Evolutionary conservation across 352 stramenopile genomes (phyloP).

Genomic region (Saprolegnia parasitica): DNA sequence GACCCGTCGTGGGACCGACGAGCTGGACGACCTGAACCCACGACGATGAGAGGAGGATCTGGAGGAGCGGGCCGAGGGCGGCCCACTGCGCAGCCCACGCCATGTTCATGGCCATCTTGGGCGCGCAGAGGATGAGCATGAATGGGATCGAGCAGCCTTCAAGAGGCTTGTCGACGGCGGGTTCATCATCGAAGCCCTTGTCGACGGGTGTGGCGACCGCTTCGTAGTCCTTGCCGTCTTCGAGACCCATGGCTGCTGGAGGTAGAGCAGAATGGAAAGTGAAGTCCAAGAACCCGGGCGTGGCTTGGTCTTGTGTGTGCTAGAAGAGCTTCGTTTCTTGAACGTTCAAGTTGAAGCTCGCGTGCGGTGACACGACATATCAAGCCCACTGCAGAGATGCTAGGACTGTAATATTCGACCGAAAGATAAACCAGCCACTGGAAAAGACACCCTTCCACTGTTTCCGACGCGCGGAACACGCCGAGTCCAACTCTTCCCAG

Average conservation of each 20-base stretch:
- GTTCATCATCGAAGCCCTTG: not conserved
- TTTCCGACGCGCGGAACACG: too few relatives aligned
- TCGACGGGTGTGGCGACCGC: conserved; percentile 1
- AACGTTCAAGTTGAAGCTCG: too few relatives aligned
- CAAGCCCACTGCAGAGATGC: too few relatives aligned
- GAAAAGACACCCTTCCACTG: too few relatives aligned
- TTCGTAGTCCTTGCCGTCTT: not conserved
- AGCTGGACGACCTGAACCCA: conserved; percentile 52
- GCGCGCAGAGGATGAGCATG: conserved; percentile 47
- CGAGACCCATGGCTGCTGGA: not conserved
- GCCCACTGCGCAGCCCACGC: conserved; percentile 55
- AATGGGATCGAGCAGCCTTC: conserved; percentile 33
- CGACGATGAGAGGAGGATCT: conserved; percentile 42
- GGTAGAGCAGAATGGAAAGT: not conserved
- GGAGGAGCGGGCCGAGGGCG: conserved; percentile 48
- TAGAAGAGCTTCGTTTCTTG: too few relatives aligned
- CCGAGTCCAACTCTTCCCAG: too few relatives aligned
- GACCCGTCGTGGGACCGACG: conserved; percentile 41
- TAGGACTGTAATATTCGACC: too few relatives aligned
- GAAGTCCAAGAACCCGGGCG: too few relatives aligned
- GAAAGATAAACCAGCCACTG: too few relatives aligned
- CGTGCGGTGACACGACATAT: too few relatives aligned
- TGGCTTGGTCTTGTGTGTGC: too few relatives aligned
- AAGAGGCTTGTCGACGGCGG: not conserved
- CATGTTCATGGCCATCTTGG: conserved; percentile 55